Conservation (phyloP, 2,329 filamentous ascomycete genomes). For the Aspergillus hortae region DNA sequence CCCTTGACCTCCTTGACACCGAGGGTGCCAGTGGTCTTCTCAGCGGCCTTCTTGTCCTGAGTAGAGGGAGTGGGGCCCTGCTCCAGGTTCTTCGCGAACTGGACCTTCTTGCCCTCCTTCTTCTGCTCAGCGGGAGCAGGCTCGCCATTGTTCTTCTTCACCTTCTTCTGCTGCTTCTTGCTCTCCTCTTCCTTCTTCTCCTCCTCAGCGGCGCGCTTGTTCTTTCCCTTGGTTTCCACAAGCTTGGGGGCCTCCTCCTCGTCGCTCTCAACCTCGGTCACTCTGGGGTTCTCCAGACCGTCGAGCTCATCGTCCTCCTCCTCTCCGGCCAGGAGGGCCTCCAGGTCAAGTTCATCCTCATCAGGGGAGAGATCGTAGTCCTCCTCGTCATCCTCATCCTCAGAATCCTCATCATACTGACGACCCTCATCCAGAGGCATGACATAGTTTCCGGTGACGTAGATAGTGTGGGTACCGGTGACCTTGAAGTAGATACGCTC, state of each 20-base stretch:
- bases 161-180: constrained; percentile 98
- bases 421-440: constrained; percentile 60
- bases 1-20: constrained; percentile 79
- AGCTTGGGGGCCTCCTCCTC: constrained; percentile 65
- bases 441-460: constrained; percentile 94
- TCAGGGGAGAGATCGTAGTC: constrained; percentile 81
- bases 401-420: constrained; percentile 47
- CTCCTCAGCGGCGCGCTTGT: constrained; percentile 80
- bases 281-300: constrained; percentile 70
- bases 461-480: constrained; percentile 82
- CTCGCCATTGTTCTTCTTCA: constrained; percentile 98
- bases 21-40: constrained; percentile 55
- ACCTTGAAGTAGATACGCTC: constrained; percentile 93
- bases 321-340: constrained; percentile 50
- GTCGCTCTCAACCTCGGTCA: constrained; percentile 72
- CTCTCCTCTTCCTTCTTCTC: constrained; percentile 69
- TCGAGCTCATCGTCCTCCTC: constrained; percentile 75
- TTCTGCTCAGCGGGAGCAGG: constrained; percentile 62
- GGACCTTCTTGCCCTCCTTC: constrained; percentile 86
- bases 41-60: constrained; percentile 42
- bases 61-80: constrained; percentile 82
- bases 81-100: constrained; percentile 98
- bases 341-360: constrained; percentile 67
- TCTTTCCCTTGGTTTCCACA: constrained; percentile 62
- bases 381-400: constrained; percentile 60